Evolutionary conservation across 1,284 basidiomycete genomes (phyloP).

Genomic region (Cryptococcus sp.): DNA sequence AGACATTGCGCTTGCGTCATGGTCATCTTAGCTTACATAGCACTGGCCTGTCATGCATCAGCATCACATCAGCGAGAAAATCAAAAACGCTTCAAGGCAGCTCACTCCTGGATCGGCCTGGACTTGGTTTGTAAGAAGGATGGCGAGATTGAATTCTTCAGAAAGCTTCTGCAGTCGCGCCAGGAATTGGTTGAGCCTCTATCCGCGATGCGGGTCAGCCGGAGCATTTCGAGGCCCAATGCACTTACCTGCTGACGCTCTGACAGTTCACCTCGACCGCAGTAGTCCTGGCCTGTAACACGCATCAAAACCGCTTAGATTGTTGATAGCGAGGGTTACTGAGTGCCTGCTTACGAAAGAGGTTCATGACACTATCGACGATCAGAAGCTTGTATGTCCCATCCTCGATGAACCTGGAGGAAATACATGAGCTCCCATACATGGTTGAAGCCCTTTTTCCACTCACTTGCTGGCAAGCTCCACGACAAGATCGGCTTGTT

Average conservation of each 20-base stretch:
- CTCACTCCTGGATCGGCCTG: conserved; percentile 79
- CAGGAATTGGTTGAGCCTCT: conserved; percentile 71
- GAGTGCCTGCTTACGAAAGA: conserved; percentile 68
- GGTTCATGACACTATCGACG: conserved; percentile 89
- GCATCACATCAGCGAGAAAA: conserved; percentile 5
- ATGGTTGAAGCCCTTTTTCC: neutral
- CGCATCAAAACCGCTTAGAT: conserved; percentile 6
- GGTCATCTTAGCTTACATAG: conserved; percentile 60
- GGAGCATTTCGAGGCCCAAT: neutral
- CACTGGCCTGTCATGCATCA: conserved; percentile 60
- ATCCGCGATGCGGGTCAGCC: conserved; percentile 2
- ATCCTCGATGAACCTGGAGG: conserved; percentile 52
- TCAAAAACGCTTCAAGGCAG: neutral
- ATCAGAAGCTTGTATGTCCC: conserved; percentile 53
- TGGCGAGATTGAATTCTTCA: conserved; percentile 79
- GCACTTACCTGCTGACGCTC: conserved; percentile 73
- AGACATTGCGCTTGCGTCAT: neutral
- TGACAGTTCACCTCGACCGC: conserved; percentile 85
- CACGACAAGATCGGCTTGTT: conserved; percentile 50
- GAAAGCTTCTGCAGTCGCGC: conserved; percentile 86
- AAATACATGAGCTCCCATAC: neutral
- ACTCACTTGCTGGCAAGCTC: conserved; percentile 50
- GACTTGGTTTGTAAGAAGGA: conserved; percentile 87
- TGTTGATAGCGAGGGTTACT: neutral
- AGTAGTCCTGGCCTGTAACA: conserved; percentile 69